Evolutionary conservation across 768 basidiomycete genomes (phyloP).

Genomic region (Pluteus cervinus): DNA sequence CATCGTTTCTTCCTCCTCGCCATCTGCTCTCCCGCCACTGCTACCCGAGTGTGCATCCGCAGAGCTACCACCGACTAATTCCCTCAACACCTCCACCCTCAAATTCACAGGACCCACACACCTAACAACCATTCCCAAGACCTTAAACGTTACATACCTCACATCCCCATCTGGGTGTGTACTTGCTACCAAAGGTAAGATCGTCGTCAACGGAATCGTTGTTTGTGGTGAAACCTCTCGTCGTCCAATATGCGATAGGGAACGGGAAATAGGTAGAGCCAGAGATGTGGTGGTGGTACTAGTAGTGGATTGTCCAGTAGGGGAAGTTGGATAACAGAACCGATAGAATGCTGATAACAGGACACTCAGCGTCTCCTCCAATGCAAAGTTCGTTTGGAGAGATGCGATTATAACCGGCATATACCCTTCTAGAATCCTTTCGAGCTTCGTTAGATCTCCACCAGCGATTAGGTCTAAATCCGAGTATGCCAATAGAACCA

Average conservation of each 20-base stretch:
- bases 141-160: constrained; percentile 57
- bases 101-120: constrained; percentile 38
- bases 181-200: constrained; percentile 53
- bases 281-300: constrained; percentile 15
- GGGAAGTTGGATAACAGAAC: constrained; percentile 42
- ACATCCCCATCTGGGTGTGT: constrained; percentile 52
- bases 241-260: too few species aligned
- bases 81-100: constrained; percentile 49
- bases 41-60: too few species aligned
- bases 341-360: constrained; percentile 25
- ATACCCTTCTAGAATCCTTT: constrained; percentile 22
- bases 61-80: too few species aligned
- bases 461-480: too few species aligned
- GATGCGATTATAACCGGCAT: constrained; percentile 40
- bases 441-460: too few species aligned
- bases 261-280: too few species aligned
- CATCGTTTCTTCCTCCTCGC: too few species aligned
- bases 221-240: constrained; percentile 45
- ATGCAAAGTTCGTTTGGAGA: constrained; percentile 23
- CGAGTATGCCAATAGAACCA: constrained; percentile 33
- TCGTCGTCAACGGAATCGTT: constrained; percentile 37
- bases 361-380: constrained; percentile 1
- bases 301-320: constrained; percentile 12
- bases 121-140: constrained; percentile 50
- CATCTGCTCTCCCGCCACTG: too few species aligned